These are phyloP conservation scores for Scedosporium dehoogii DNA, from an alignment of 2,329 filamentous ascomycete species.

Conservation along the genomic window DNA sequence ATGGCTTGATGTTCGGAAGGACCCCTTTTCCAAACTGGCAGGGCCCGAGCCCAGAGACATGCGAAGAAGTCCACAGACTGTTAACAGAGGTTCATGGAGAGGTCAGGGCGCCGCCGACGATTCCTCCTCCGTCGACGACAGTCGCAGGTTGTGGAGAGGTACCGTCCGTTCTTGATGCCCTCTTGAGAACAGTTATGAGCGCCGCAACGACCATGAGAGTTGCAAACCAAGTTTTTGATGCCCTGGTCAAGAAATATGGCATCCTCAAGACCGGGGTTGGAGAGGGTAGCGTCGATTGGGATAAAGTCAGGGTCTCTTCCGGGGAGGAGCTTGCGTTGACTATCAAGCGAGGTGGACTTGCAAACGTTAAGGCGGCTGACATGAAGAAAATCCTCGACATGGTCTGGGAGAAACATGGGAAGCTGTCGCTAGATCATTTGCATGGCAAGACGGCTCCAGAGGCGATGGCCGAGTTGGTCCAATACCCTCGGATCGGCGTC, in stretches of 20 bases:
- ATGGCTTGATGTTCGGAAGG: constrained; percentile 42
- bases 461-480: constrained; percentile 39
- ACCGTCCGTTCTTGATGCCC: constrained; percentile 42
- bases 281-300: constrained; percentile 66
- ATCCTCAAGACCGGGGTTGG: constrained; percentile 51
- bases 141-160: constrained; percentile 58
- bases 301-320: constrained; percentile 52
- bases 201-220: constrained; percentile 37
- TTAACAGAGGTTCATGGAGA: constrained; percentile 58
- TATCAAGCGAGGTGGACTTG: constrained; percentile 62
- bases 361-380: constrained; percentile 57
- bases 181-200: constrained; percentile 43
- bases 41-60: constrained; percentile 58
- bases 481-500: constrained; percentile 42
- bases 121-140: constrained; percentile 60
- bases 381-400: constrained; percentile 67
- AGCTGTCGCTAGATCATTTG: constrained; percentile 47
- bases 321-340: constrained; percentile 54
- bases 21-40: constrained; percentile 60
- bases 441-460: constrained; percentile 32
- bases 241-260: constrained; percentile 55
- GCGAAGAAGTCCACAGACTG: constrained; percentile 56
- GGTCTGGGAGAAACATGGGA: constrained; percentile 54
- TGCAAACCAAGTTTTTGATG: constrained; percentile 55
- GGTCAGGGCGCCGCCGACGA: constrained; percentile 51